Evolutionary conservation across 2,329 filamentous ascomycete species (phyloP).

Genomic region (Cladosporium sp.): DNA sequence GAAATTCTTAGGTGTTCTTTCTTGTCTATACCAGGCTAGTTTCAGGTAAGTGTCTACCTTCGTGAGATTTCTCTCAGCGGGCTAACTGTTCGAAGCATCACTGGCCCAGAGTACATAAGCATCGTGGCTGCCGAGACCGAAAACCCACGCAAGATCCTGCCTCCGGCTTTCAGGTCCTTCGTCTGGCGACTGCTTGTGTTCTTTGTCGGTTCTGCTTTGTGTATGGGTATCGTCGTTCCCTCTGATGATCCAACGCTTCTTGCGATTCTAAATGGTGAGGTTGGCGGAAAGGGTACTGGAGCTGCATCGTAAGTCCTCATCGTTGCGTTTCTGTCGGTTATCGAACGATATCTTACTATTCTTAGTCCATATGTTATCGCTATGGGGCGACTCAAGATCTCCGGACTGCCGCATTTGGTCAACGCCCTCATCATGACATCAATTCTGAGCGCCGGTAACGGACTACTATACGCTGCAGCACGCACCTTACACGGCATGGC

Average conservation of each 20-base stretch:
- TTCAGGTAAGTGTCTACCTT: constrained; percentile 54
- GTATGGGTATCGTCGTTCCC: constrained; percentile 25
- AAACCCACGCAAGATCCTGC: background rate
- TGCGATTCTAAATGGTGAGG: constrained; percentile 30
- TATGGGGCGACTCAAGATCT: constrained; percentile 43
- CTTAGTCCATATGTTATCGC: constrained; percentile 20
- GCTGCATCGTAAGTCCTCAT: constrained; percentile 7
- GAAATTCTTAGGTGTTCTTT: constrained; percentile 50
- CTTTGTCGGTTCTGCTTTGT: constrained; percentile 25
- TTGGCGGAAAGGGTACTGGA: constrained; percentile 36
- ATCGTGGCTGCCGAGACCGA: constrained; percentile 15
- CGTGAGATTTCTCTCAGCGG: background rate
- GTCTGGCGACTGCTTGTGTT: constrained; percentile 19
- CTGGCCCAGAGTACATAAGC: constrained; percentile 10
- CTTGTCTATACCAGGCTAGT: constrained; percentile 70
- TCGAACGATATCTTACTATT: background rate
- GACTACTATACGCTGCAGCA: constrained; percentile 65
- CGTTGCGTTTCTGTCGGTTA: constrained; percentile 37
- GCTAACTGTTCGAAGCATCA: background rate
- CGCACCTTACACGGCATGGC: constrained; percentile 67
- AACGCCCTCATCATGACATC: constrained; percentile 47
- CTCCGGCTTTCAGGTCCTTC: constrained; percentile 7
- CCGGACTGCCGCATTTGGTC: constrained; percentile 42
- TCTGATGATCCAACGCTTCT: constrained; percentile 33
- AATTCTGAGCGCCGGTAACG: constrained; percentile 67